Conservation (phyloP, 441 rosid species). For the Populus hybrid region DNA sequence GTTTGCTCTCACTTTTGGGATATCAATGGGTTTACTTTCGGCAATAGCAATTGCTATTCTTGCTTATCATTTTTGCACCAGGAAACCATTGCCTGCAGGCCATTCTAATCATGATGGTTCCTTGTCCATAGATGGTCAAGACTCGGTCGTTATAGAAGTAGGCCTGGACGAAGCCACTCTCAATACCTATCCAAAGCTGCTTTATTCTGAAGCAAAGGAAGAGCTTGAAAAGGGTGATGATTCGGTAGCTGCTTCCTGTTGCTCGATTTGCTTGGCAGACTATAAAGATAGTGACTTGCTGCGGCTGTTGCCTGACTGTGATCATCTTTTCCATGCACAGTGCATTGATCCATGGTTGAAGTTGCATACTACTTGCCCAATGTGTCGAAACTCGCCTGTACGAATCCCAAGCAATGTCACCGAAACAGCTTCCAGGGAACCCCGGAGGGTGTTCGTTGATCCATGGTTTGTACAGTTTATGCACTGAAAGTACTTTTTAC, state of each 20-base stretch:
- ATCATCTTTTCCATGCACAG: slow-evolving; percentile 14
- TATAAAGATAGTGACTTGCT: slow-evolving; percentile 16
- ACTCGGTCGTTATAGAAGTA: not conserved
- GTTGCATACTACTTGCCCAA: slow-evolving; percentile 10
- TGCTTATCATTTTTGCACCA: not conserved
- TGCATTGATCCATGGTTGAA: slow-evolving; percentile 23
- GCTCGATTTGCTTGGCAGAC: slow-evolving; percentile 21
- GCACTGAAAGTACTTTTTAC: not conserved
- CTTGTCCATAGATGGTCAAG: not conserved
- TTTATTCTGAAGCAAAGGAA: not conserved
- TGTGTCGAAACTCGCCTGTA: slow-evolving; percentile 15
- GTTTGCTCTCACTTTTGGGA: not conserved
- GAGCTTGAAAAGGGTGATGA: not conserved
- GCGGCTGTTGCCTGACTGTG: slow-evolving; percentile 15
- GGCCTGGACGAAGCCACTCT: slow-evolving; percentile 20
- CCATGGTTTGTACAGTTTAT: not conserved
- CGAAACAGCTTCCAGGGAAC: not conserved
- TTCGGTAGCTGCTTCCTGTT: not conserved
- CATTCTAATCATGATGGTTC: not conserved
- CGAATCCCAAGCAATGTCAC: not conserved
- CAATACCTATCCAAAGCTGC: slow-evolving; percentile 7
- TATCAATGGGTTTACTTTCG: not conserved
- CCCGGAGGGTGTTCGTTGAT: not conserved
- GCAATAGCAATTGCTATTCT: not conserved
- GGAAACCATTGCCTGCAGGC: not conserved